These are phyloP conservation scores for Trametes elegans DNA, from an alignment of 768 basidiomycete genomes.

Conservation along the genomic window DNA sequence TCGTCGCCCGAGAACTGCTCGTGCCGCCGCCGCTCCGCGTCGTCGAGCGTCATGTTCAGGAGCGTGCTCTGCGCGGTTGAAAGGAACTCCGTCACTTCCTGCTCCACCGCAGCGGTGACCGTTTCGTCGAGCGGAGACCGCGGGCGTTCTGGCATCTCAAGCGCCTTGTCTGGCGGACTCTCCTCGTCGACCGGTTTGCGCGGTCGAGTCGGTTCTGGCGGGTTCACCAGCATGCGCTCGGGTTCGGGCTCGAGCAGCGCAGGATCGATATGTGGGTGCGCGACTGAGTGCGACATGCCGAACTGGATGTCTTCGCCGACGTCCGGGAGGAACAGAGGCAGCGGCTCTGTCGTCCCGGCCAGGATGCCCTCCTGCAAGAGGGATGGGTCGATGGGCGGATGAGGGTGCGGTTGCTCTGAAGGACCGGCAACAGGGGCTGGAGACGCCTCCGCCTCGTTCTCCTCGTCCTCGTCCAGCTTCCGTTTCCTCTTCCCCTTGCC, in stretches of 20 bases:
- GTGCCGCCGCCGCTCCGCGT: conserved; percentile 61
- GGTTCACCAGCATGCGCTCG: conserved; percentile 10
- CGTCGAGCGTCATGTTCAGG: conserved; percentile 60
- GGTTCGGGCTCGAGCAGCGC: conserved; percentile 37
- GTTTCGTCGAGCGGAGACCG: conserved; percentile 53
- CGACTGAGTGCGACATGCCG: conserved; percentile 7
- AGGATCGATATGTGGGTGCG: conserved; percentile 55
- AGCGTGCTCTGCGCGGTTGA: conserved; percentile 57
- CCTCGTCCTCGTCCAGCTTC: conserved; percentile 40
- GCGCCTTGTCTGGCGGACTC: conserved; percentile 10
- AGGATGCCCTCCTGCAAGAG: conserved; percentile 70
- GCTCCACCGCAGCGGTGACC: conserved; percentile 58
- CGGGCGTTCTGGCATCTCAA: neutral
- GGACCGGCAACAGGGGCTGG: conserved; percentile 21
- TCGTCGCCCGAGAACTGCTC: conserved; percentile 48
- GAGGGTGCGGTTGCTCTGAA: conserved; percentile 19
- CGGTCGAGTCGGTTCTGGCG: neutral
- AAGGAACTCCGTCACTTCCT: conserved; percentile 70
- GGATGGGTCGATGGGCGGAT: conserved; percentile 49
- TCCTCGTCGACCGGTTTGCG: neutral
- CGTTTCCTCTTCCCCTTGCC: conserved; percentile 35
- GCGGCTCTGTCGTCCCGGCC: conserved; percentile 44
- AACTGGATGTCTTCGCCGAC: conserved; percentile 38
- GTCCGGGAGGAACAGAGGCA: conserved; percentile 35
- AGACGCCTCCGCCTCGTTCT: conserved; percentile 36